Percentiles rank a stretch among this genome's conserved stretches.
Evolutionary conservation across 1,284 basidiomycete genomes (phyloP).

Genomic region (Leccinum colubrinum): DNA sequence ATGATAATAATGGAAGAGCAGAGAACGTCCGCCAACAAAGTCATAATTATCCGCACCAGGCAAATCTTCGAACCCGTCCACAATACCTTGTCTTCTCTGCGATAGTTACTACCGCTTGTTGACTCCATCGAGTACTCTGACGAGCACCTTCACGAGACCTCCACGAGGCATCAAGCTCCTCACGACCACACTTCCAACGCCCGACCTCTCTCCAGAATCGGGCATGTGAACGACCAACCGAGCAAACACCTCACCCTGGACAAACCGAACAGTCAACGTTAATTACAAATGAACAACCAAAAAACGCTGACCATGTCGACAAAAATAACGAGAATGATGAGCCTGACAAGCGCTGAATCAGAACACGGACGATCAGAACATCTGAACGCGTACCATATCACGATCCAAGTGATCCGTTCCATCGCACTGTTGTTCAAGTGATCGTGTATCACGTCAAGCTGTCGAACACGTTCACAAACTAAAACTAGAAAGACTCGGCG

Average conservation of each 20-base stretch:
- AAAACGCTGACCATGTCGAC: conserved; percentile 64
- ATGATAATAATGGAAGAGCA: neutral
- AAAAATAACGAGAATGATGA: conserved; percentile 86
- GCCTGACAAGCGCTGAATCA: conserved; percentile 39
- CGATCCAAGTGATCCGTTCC: conserved; percentile 93
- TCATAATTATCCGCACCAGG: neutral
- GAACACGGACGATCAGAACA: neutral
- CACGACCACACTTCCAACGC: conserved; percentile 7
- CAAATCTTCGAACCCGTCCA: neutral
- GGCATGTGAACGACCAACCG: conserved; percentile 65
- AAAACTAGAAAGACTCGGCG: neutral
- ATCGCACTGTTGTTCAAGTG: conserved; percentile 90
- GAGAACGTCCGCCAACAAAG: neutral
- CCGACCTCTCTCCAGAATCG: neutral
- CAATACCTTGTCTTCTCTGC: neutral
- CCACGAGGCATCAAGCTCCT: conserved; percentile 24
- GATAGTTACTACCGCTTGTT: conserved; percentile 2
- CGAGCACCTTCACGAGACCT: conserved; percentile 24
- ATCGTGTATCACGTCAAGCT: conserved; percentile 93
- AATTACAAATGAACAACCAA: neutral
- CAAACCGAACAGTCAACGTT: conserved; percentile 19
- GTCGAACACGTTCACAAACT: conserved; percentile 1
- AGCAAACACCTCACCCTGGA: conserved; percentile 77
- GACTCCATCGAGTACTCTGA: conserved; percentile 18
- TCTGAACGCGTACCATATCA: conserved; percentile 69